These are phyloP conservation scores for Diaporthe sp. DNA, from an alignment of 2,329 filamentous ascomycete genomes.

Conservation along the genomic window DNA sequence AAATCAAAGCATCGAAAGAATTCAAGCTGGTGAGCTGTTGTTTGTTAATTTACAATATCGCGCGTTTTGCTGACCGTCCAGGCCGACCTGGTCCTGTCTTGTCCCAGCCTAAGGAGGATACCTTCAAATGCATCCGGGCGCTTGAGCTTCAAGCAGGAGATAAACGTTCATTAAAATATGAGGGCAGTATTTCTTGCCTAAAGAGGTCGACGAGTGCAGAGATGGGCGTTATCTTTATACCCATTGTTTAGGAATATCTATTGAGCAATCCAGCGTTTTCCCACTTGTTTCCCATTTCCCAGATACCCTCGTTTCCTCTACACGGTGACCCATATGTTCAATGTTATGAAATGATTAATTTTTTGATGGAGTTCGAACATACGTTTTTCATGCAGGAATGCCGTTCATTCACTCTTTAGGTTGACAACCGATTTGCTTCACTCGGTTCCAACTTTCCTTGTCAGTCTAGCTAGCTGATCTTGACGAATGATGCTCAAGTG, in stretches of 20 bases:
- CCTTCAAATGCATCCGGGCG: conserved; percentile 3
- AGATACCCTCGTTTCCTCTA: no score
- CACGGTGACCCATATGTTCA: background rate
- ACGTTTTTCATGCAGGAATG: background rate
- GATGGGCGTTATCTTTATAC: background rate
- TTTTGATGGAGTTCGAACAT: fast-evolving
- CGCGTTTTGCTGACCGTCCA: background rate
- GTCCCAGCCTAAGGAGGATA: conserved; percentile 5
- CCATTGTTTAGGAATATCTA: no score
- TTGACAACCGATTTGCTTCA: background rate
- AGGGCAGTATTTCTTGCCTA: fast-evolving
- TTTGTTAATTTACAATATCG: fast-evolving
- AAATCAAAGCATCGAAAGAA: conserved; percentile 15
- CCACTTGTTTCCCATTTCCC: background rate
- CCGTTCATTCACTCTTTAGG: background rate
- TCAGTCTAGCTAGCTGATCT: no score
- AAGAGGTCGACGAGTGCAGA: no score
- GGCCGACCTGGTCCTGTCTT: conserved; percentile 3
- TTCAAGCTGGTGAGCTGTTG: conserved; percentile 12
- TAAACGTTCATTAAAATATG: background rate
- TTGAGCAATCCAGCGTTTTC: background rate
- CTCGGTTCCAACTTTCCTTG: no score
- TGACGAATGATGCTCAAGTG: no score
- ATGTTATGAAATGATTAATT: no score
- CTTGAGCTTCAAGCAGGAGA: conserved; percentile 6